Conservation (phyloP, 1,139 yeast genomes). For the Hanseniaspora uvarum region DNA sequence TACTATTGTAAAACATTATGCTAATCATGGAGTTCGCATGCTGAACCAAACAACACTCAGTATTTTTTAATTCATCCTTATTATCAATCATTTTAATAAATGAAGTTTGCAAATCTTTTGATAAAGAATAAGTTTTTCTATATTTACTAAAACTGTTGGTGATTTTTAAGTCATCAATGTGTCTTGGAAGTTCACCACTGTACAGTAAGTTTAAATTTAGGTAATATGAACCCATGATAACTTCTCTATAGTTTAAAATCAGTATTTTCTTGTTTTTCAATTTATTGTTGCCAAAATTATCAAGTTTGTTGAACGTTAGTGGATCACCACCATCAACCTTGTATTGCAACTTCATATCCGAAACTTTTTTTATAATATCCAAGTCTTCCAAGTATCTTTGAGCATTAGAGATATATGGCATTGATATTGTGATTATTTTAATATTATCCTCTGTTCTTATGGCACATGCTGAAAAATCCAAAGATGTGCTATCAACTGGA, state of each 20-base stretch:
- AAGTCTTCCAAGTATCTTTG: neutral
- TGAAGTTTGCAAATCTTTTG: neutral
- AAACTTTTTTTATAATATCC: neutral
- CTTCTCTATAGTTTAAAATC: slow-evolving; percentile 3
- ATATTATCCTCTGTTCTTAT: neutral
- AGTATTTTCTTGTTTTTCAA: neutral
- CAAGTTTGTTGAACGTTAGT: neutral
- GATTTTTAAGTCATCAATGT: neutral
- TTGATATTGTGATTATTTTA: slow-evolving; percentile 3
- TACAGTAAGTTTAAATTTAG: slow-evolving; percentile 1
- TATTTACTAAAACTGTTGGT: neutral
- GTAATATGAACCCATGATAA: slow-evolving; percentile 2
- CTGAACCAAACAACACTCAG: neutral
- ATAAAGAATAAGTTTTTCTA: neutral
- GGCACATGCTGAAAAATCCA: slow-evolving; percentile 1
- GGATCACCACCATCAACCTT: neutral
- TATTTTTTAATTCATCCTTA: neutral
- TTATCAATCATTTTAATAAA: neutral
- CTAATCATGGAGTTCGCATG: slow-evolving; percentile 1
- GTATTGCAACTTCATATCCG: neutral
- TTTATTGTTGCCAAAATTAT: neutral
- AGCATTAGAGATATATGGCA: slow-evolving; percentile 3
- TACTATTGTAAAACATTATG: slow-evolving; percentile 4
- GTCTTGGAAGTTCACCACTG: slow-evolving; percentile 8
- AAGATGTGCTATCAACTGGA: neutral